These are phyloP conservation scores for Schizosaccharomyces lindneri DNA, from an alignment of 805 yeast genomes.

Conservation along the genomic window DNA sequence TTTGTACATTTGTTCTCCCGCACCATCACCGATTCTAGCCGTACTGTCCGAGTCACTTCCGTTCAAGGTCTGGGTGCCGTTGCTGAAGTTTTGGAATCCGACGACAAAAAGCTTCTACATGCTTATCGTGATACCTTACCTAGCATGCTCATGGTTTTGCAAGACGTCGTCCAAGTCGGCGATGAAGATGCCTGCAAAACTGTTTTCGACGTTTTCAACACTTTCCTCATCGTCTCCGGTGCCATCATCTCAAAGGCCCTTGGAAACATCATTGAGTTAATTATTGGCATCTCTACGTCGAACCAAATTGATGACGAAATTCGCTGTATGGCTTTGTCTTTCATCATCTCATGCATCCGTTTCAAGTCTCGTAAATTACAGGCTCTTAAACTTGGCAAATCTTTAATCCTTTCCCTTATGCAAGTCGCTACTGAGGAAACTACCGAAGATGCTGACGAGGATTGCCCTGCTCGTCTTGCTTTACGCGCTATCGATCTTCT, in stretches of 20 bases:
- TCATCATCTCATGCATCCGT: conserved; percentile 52
- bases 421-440: conserved; percentile 61
- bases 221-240: conserved; percentile 50
- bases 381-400: conserved; percentile 63
- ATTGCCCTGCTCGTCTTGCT: conserved; percentile 51
- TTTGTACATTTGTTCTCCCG: conserved; percentile 45
- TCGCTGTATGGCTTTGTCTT: conserved; percentile 63
- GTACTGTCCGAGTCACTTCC: conserved; percentile 58
- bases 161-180: conserved; percentile 40
- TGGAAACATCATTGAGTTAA: conserved; percentile 39
- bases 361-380: conserved; percentile 61
- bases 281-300: conserved; percentile 41
- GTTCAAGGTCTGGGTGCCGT: conserved; percentile 49
- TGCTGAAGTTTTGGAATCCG: conserved; percentile 25
- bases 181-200: conserved; percentile 50
- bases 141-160: conserved; percentile 54
- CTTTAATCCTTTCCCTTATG: conserved; percentile 46
- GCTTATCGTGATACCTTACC: conserved; percentile 49
- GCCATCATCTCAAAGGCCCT: conserved; percentile 56
- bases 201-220: conserved; percentile 66
- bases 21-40: conserved; percentile 38
- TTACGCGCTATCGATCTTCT: conserved; percentile 56
- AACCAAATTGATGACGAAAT: conserved; percentile 46
- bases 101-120: conserved; percentile 22
- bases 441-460: conserved; percentile 76